Base-by-base conservation (phyloP, 495 filamentous ascomycete genomes). In the Xylaria scruposa region DNA sequence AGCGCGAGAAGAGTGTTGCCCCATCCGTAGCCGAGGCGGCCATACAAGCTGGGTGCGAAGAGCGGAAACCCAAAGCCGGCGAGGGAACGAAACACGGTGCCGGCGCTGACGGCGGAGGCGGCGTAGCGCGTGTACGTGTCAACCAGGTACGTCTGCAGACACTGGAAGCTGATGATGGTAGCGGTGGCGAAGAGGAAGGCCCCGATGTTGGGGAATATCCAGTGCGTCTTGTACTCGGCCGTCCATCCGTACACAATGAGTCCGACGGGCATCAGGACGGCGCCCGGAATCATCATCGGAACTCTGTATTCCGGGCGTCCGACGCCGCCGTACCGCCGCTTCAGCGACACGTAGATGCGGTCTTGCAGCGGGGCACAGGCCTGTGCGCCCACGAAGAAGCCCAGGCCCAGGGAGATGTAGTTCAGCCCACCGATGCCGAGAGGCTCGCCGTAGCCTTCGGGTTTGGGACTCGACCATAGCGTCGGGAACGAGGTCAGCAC, bases 31-130 rank as follows among this genome's bases (percentile, higher is more conserved):
- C 85, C 85, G 12, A 91, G 79, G 24, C 79, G 80, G 40, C 79
- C 71, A 76, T 89, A 94, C 86, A 94, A 83, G 40, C 81, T 83
- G 3, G 90, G 91, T 5, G 91, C 91, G 72, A 95, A 95, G 4
- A 96, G 82, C 29, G 93, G 93, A 70, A 96, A 95, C 17, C 85
- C 87, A 75, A 94, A 94, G 2, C 92, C 92, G 1, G 90, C 89
- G 17, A 94, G 56, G 29, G 84, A 89, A 21, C 93, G 84, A 73
- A 95, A 76, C 15, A 94, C 87, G 3, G 90, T 88, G 1, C 84
- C 85, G 1, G 94, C 92, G 0, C 85, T 91, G 15, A 93, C 77
- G 1, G 92, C 94, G 71, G 87, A 90, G 10, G 93, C 93, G 9
- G 93, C 91, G 78, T 88, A 96, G 8, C 87, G 85, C 31, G 89